Conservation (phyloP, 192 early-diverging fungal genomes). For the Umbelopsis vinacea region DNA sequence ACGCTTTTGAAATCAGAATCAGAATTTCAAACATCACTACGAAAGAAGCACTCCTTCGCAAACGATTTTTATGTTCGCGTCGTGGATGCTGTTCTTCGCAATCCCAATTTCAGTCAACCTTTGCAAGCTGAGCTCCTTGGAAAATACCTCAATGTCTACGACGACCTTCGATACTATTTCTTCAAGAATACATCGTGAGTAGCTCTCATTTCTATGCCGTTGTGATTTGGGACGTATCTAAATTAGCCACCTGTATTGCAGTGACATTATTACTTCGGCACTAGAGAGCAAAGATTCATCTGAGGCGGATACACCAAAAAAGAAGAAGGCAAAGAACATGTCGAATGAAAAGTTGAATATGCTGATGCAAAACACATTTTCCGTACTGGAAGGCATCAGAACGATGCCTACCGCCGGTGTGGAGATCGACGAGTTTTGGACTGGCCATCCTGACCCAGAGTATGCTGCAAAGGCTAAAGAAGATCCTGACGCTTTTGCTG, state of each 20-base stretch:
- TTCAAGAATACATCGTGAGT: conserved; percentile 65
- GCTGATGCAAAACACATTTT: conserved; percentile 63
- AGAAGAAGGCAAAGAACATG: conserved; percentile 24
- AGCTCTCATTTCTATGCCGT: not conserved
- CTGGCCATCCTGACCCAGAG: conserved; percentile 48
- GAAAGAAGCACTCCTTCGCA: conserved; percentile 64
- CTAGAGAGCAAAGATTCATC: conserved; percentile 36
- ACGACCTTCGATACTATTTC: conserved; percentile 88
- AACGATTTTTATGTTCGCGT: conserved; percentile 67
- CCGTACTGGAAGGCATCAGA: conserved; percentile 61
- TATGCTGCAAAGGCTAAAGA: conserved; percentile 23
- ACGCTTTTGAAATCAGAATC: conserved; percentile 73
- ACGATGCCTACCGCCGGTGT: conserved; percentile 58
- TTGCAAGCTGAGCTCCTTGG: conserved; percentile 67
- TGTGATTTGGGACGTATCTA: not conserved
- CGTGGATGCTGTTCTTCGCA: conserved; percentile 60
- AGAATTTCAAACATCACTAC: conserved; percentile 32
- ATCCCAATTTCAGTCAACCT: conserved; percentile 61
- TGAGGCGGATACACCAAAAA: conserved; percentile 47
- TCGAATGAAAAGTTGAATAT: conserved; percentile 39
- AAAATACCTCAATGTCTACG: conserved; percentile 77
- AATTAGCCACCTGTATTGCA: not conserved
- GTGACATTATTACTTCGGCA: conserved; percentile 28
- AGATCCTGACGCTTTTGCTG: conserved; percentile 2
- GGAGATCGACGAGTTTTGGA: conserved; percentile 70